Base-by-base conservation (phyloP, 1,284 basidiomycete genomes). In the Anthracocystis setariae region DNA sequence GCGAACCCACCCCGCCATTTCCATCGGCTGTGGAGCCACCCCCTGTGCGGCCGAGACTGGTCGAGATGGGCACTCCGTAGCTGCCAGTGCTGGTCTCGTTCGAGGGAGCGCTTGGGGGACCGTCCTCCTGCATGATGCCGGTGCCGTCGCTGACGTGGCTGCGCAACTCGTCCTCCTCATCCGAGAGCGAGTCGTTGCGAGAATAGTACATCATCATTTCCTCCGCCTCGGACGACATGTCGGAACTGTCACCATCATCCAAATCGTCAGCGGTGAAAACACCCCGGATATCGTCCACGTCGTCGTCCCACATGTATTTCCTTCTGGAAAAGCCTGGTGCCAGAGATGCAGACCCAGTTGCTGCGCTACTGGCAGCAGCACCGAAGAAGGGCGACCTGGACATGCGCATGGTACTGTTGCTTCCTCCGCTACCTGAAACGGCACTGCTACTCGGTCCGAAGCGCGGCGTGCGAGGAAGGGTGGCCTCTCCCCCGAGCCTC, bases 241-340 rank as follows among this genome's bases (percentile, higher is more conserved):
- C 60, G 20, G 65, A 55, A 45, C 62, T 65, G 47, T 69, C 71
- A 8, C 27, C 49, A 17, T 69, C 61, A 24, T 73, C 62, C 13
- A 69, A 23, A 8, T 57, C 64, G 29, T 64, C 64, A 1, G 60
- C 64, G 3, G 50, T 39, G 15, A 73, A 67, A 9, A 73, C 57
- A 15, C 65, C 70, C 7, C 52, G 64, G 24, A 71, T 71, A 29
- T 75, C 73, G 40, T 67, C 63, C n/a, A 72, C 59, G 8, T 75
- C 61, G 25, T 72, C 61, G 24, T 75, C 73, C 65, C 68, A 75
- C 57, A 64, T 66, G 46, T 70, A 66, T 45, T 71, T 67, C 32
- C 46, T 54, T 23, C 58, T 38, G 5, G 60, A 55, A 12, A 47
- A 55, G 13, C 51, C 38, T 5, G 45, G 13, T 8, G 43, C 52